Conservation (phyloP, 2,329 filamentous ascomycete genomes). For the Alternaria hordeiaustralica region DNA sequence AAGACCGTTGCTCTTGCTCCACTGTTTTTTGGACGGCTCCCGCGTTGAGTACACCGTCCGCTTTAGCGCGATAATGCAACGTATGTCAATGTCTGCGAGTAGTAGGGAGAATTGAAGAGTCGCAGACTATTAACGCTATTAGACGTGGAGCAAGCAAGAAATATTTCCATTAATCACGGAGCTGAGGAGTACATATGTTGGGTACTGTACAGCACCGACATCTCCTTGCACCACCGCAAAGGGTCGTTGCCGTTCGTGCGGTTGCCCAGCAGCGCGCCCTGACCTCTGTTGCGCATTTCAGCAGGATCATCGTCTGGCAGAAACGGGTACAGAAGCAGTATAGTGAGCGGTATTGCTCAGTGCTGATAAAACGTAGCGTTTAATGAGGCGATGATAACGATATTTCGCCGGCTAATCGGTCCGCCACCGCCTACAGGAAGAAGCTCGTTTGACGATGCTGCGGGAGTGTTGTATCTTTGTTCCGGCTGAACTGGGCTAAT, state of each 20-base stretch:
- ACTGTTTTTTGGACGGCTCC: not conserved
- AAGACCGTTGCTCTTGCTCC: not conserved
- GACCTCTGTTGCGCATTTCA: constrained; percentile 17
- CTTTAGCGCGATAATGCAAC: constrained; percentile 3
- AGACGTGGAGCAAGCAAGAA: not conserved
- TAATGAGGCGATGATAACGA: constrained; percentile 25
- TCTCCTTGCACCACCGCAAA: constrained; percentile 1
- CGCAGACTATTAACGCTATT: not conserved
- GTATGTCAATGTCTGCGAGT: not conserved
- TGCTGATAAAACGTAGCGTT: constrained; percentile 21
- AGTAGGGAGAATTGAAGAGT: not conserved
- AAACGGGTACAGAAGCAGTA: constrained; percentile 29
- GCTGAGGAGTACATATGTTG: constrained; percentile 25
- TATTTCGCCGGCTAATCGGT: constrained; percentile 33
- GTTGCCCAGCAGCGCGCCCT: constrained; percentile 17
- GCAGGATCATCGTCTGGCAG: constrained; percentile 8
- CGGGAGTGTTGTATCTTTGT: constrained; percentile 18
- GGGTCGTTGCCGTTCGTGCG: constrained; percentile 22
- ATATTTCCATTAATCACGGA: not conserved
- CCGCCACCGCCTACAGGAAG: constrained; percentile 26
- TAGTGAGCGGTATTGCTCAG: constrained; percentile 35
- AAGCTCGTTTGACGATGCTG: constrained; percentile 8
- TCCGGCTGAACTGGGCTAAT: constrained; percentile 20
- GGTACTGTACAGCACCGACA: not conserved
- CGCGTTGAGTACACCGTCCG: constrained; percentile 3